Percentiles rank a stretch among this genome's conserved stretches.
Evolutionary conservation across 768 basidiomycete genomes (phyloP).

Genomic region (Chalciporus piperatus): DNA sequence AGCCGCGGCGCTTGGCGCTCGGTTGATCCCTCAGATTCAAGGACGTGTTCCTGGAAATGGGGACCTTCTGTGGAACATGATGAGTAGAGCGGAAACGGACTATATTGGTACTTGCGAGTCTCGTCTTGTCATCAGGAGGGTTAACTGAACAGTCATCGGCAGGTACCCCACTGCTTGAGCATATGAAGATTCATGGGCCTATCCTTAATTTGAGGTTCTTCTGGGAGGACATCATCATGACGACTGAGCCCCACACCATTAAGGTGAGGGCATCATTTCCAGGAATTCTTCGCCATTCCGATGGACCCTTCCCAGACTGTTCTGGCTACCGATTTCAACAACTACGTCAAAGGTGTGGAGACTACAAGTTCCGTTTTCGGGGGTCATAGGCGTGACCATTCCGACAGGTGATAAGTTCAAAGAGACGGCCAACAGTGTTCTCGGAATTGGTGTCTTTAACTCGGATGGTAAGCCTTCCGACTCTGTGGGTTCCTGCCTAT

Average conservation of each 20-base stretch:
- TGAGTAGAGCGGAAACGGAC: conserved; percentile 23
- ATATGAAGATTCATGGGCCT: conserved; percentile 23
- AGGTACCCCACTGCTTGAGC: conserved; percentile 28
- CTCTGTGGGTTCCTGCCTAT: background rate
- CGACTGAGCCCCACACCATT: conserved; percentile 47
- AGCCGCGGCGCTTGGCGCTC: conserved; percentile 26
- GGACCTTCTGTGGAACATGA: conserved; percentile 29
- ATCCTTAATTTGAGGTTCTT: conserved; percentile 44
- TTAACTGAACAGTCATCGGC: background rate
- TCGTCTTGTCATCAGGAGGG: background rate
- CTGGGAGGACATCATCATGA: conserved; percentile 50
- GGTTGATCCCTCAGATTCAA: conserved; percentile 28
- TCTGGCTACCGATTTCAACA: conserved; percentile 42
- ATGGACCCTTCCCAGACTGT: conserved; percentile 29
- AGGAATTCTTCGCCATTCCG: background rate
- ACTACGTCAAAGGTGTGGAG: conserved; percentile 41
- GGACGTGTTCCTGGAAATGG: conserved; percentile 35
- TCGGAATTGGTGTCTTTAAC: conserved; percentile 58
- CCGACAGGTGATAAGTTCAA: conserved; percentile 33
- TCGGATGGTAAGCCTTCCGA: conserved; percentile 39
- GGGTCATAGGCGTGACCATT: background rate
- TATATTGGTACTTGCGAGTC: conserved; percentile 33
- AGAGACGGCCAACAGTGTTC: conserved; percentile 29
- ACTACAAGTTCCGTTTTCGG: background rate
- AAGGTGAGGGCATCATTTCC: conserved; percentile 25